phyloP scores from a whole-genome alignment of 768 basidiomycete species.

The Flagelloscypha sp. region DNA sequence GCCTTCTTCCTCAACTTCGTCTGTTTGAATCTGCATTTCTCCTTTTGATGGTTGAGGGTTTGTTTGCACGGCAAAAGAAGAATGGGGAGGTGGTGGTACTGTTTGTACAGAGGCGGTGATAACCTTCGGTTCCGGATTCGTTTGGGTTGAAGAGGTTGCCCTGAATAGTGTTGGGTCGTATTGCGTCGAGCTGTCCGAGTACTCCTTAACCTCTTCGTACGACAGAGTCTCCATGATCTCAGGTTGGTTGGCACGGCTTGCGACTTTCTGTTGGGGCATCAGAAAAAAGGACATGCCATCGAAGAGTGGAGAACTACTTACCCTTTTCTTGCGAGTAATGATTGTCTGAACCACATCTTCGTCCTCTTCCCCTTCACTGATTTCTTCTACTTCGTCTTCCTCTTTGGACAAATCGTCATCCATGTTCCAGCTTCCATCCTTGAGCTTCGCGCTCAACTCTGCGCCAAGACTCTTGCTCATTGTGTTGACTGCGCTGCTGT shows the following conservation, averaged over 20 bases:
- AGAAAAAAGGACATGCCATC: slow-evolving; percentile 4
- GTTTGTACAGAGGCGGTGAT: slow-evolving; percentile 48
- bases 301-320: slow-evolving; percentile 20
- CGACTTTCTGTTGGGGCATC: slow-evolving; percentile 48
- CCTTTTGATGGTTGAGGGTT: slow-evolving; percentile 31
- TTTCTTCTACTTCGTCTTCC: slow-evolving; percentile 27
- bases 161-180: slow-evolving; percentile 53
- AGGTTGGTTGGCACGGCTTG: slow-evolving; percentile 51
- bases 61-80: slow-evolving; percentile 23
- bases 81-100: slow-evolving; percentile 22
- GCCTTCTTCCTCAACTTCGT: slow-evolving; percentile 30
- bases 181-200: slow-evolving; percentile 66
- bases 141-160: slow-evolving; percentile 43
- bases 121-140: slow-evolving; percentile 48
- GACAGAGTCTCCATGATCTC: slow-evolving; percentile 29
- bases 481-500: slow-evolving; percentile 43
- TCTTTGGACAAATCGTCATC: slow-evolving; percentile 24
- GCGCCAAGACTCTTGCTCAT: slow-evolving; percentile 71
- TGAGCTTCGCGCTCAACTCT: slow-evolving; percentile 61
- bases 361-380: slow-evolving; percentile 42
- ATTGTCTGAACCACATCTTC: slow-evolving; percentile 83
- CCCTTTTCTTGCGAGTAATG: slow-evolving; percentile 77
- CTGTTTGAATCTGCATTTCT: slow-evolving; percentile 63
- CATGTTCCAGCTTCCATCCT: slow-evolving; percentile 27
- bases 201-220: slow-evolving; percentile 63